A percentile compares a stretch with the other conserved stretches of the same genome.
phyloP scores from a whole-genome alignment of 768 basidiomycete species.

The Fomitopsis serialis region DNA sequence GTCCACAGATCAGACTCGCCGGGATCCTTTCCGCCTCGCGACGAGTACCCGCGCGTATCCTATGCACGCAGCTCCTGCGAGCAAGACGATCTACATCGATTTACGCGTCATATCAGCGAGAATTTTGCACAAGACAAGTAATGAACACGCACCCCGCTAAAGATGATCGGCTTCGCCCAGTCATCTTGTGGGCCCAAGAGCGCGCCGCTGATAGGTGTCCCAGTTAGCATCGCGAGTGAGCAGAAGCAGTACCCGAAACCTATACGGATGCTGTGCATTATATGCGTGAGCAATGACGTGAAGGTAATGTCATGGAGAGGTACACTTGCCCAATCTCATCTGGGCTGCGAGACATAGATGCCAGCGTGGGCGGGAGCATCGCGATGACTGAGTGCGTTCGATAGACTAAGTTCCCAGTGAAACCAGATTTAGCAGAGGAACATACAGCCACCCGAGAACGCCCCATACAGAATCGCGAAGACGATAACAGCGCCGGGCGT shows the following conservation, averaged over 20 bases:
- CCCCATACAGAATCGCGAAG: slow-evolving; percentile 39
- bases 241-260: slow-evolving; percentile 19
- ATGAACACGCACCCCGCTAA: slow-evolving; percentile 17
- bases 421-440: too few species aligned
- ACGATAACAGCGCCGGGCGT: slow-evolving; percentile 30
- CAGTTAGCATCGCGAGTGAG: slow-evolving; percentile 15
- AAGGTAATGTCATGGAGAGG: neutral
- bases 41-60: too few species aligned
- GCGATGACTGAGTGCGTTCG: neutral
- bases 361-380: slow-evolving; percentile 8
- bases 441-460: slow-evolving; percentile 41
- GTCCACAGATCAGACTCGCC: too few species aligned
- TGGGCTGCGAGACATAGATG: slow-evolving; percentile 1
- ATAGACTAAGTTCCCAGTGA: too few species aligned
- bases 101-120: too few species aligned
- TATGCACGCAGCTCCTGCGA: too few species aligned
- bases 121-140: too few species aligned
- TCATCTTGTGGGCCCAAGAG: slow-evolving; percentile 6
- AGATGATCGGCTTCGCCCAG: slow-evolving; percentile 17
- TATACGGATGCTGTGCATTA: slow-evolving; percentile 8
- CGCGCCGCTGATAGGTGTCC: slow-evolving; percentile 22
- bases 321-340: slow-evolving; percentile 8
- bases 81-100: too few species aligned
- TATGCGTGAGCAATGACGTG: too few species aligned
- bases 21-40: too few species aligned